Base-by-base conservation (phyloP, 345 rosid species). In the Corymbia maculata region DNA sequence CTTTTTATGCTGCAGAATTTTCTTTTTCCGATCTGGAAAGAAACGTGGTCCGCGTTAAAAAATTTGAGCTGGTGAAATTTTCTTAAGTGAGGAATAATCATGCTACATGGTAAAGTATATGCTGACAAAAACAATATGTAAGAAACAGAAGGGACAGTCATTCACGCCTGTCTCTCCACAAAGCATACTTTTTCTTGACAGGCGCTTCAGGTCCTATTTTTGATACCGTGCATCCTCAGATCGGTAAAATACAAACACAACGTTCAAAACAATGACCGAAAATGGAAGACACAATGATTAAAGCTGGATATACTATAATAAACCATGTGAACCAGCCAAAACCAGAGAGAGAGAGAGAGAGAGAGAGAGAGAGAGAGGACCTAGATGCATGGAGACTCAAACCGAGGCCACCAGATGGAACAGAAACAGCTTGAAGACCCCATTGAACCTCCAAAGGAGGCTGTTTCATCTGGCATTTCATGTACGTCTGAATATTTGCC, bases 381-480 rank as follows among this genome's bases (percentile, higher is more conserved):
- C 98, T 94, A 88, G 98, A 90, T 90, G 93, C 93, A 88, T 95
- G 96, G 89, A 97, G 98, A 88, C 95, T 94, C 90, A 97, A 88
- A 26, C 93, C 95, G 90, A 97, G 96, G 84, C 94, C 99, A 86
- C 94, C 95, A 26, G 98, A 93, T 30, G 98, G 99, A 92, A 96
- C 90, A 17, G 98, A 94, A 88, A 97, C 96, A 88, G 97, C 95
- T 91, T 95, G 97, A 90, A 96, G 94, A 86, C 92, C 91, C 99
- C 99, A 97, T 84, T 95, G 96, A 86, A 90, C 89, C 90, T 97
- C 99, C 88, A 97, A 95, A 86, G 96, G 91, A 90, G 98, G 98
- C 87, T 94, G 97, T 88, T 92, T 95, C 96, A 94, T 95, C 87
- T 96, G 98, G 89, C 98, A 95, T 90, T 91, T 95, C 92, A 92